phyloP scores from a whole-genome alignment of 495 filamentous ascomycete genomes.

The Hypoxylon rickii region DNA sequence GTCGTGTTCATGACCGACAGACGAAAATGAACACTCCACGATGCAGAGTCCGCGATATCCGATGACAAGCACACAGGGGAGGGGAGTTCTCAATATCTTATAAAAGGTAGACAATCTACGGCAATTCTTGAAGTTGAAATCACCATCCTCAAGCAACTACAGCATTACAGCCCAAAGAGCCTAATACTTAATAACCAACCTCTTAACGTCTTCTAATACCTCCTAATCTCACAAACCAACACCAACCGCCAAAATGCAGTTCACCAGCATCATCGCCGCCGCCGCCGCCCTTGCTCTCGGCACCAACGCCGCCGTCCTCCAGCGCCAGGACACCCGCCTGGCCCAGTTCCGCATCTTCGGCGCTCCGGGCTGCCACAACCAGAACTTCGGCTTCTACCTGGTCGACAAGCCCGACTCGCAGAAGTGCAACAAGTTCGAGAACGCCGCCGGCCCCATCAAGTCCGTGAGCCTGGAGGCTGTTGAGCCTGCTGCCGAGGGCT shows the following conservation, averaged over 20 bases:
- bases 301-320: constrained; percentile 22
- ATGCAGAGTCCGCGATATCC: not conserved
- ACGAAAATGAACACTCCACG: not conserved
- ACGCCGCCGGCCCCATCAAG: constrained; percentile 1
- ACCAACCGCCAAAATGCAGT: constrained; percentile 35
- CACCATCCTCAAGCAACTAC: constrained; percentile 11
- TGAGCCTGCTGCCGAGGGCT: constrained; percentile 19
- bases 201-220: constrained; percentile 5
- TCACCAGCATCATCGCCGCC: constrained; percentile 31
- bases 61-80: not conserved
- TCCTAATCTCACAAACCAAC: not conserved
- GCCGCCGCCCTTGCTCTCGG: constrained; percentile 25
- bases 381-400: constrained; percentile 38
- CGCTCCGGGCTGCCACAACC: constrained; percentile 25
- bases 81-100: constrained; percentile 12
- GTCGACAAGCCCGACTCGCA: constrained; percentile 31
- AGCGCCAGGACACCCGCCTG: constrained; percentile 30
- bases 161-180: not conserved
- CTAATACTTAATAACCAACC: not conserved
- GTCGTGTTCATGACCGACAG: constrained; percentile 21
- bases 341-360: constrained; percentile 38
- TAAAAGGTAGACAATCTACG: constrained; percentile 17
- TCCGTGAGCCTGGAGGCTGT: constrained; percentile 24
- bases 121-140: not conserved
- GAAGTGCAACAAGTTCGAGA: constrained; percentile 23